Evolutionary conservation across 163 green algal species (phyloP).

Genomic region (Chloromonas sp.): DNA sequence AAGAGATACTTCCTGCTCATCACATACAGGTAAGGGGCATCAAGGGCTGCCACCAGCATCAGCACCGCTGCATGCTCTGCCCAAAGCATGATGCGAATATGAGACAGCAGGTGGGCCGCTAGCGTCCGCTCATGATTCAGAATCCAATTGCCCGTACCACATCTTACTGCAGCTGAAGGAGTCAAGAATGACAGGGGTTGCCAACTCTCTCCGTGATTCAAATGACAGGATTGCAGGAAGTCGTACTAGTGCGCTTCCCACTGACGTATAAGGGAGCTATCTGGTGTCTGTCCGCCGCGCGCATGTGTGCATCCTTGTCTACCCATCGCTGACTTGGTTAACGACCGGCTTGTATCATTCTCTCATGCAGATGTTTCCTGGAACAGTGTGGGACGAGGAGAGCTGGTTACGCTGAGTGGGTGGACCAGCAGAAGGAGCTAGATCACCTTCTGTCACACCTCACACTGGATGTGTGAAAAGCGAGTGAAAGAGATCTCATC

Average conservation of each 20-base stretch:
- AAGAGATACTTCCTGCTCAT: slow-evolving; percentile 53
- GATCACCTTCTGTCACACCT: not conserved
- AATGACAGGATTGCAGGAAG: too few species aligned
- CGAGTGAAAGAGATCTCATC: too few species aligned
- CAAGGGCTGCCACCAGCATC: not conserved
- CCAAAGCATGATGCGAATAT: too few species aligned
- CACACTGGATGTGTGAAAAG: not conserved
- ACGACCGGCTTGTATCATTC: too few species aligned
- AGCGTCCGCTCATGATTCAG: too few species aligned
- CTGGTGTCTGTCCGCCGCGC: not conserved
- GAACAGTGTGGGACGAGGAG: not conserved
- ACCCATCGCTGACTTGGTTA: too few species aligned
- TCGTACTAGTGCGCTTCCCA: too few species aligned
- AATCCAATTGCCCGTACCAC: not conserved
- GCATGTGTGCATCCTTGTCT: too few species aligned
- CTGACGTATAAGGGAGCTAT: not conserved
- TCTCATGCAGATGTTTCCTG: not conserved
- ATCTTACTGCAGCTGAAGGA: not conserved
- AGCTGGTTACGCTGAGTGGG: not conserved
- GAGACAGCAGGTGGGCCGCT: too few species aligned
- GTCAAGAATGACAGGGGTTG: not conserved
- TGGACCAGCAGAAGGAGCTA: not conserved
- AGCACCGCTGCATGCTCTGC: not conserved
- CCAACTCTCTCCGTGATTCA: not conserved
- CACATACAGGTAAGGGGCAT: slow-evolving; percentile 21